Evolutionary conservation across 2,329 filamentous ascomycete genomes (phyloP).

Genomic region (Lasiodiplodia citricola): DNA sequence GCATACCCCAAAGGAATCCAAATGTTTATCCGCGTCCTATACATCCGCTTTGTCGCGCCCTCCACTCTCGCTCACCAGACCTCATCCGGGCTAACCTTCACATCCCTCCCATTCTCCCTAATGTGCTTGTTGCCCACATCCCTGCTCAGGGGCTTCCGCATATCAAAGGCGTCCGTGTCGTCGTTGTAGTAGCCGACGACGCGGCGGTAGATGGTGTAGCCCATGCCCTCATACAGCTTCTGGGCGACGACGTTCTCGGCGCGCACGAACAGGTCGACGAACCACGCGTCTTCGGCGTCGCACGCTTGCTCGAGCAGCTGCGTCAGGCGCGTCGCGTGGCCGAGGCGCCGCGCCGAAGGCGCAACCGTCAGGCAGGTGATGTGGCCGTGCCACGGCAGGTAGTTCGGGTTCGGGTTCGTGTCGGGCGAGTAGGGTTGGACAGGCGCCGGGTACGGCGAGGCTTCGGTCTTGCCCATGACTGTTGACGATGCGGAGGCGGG

Average conservation of each 20-base stretch:
- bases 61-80: constrained; percentile 68
- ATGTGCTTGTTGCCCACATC: constrained; percentile 79
- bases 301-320: constrained; percentile 81
- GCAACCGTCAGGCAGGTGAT: constrained; percentile 95
- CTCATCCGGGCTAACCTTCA: constrained; percentile 79
- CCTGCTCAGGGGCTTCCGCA: constrained; percentile 88
- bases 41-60: too few species aligned
- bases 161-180: constrained; percentile 95
- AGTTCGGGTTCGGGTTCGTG: constrained; percentile 62
- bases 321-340: constrained; percentile 83
- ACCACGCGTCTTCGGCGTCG: constrained; percentile 85
- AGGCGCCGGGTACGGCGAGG: constrained; percentile 73
- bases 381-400: constrained; percentile 99
- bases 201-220: constrained; percentile 84
- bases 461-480: constrained; percentile 98
- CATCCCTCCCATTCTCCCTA: constrained; percentile 78
- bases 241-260: constrained; percentile 88
- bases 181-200: constrained; percentile 95
- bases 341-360: constrained; percentile 81
- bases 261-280: constrained; percentile 92
- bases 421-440: constrained; percentile 71
- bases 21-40: too few species aligned
- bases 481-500: background rate
- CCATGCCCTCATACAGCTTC: constrained; percentile 85
- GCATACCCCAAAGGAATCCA: background rate